Evolutionary conservation across 495 filamentous ascomycete species (phyloP), one percentile per base, ranked within the genome.

Genomic region (Clohesyomyces aquaticus): DNA sequence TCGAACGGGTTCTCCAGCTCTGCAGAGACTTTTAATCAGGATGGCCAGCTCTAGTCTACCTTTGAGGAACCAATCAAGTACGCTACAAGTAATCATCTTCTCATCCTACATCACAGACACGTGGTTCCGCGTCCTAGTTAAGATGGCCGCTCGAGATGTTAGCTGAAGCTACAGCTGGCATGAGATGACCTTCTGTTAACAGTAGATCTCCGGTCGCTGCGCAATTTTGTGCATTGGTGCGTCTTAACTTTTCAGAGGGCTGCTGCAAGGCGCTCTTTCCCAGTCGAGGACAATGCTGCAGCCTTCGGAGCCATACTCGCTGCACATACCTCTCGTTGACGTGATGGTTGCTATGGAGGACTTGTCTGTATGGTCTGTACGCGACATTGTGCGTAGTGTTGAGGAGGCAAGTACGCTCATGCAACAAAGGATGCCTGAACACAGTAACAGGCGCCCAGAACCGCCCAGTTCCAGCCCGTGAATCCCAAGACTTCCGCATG

Each of bases 301-400:
- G 23, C 29, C 58, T 45, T 53, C 48, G 10, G 26, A 61, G 43
- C 58, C 58, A 25, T 53, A 53, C 48, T 61, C 58, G 14, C 45
- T 61, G 48, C 58, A 53, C 53, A 48, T 61, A 16, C 47, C 58
- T 10, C 2, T 61, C 1, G 28, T 61, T 10, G 58, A 61, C 29
- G 32, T 21, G 1, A 43, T 61, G 10, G 41, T 61, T 2, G 12
- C 58, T 27, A 21, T 61, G 28, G 27, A 61, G 26, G 58, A 61
- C 21, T 23, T 9, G 1, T 21, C 58, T n/a, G 58, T 61, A 18
- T 53, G 58, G 58, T 61, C 58, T 45, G 32, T 61, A 16, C 47
- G 47, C 43, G 58, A 61, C 19, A 42, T 54, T 41, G 47, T 53
- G 27, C 58, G 58, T 9, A 42, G 38, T 9, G 19, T 53, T 11